These are phyloP conservation scores for Henckelia pumila DNA, from an alignment of 257 asterid species.

Conservation along the genomic window DNA sequence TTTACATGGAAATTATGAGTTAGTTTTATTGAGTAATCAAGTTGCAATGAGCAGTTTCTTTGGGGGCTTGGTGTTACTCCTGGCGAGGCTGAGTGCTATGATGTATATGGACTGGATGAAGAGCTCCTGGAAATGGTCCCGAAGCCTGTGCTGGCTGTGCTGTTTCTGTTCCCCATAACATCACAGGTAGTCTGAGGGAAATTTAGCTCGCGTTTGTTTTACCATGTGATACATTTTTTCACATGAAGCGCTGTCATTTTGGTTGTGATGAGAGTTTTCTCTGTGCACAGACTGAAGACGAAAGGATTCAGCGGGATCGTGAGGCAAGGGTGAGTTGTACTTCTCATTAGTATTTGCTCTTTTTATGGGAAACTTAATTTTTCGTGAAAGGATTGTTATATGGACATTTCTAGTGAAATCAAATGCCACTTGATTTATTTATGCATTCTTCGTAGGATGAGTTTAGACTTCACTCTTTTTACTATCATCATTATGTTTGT, in stretches of 20 bases:
- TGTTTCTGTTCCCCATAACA: slow-evolving; percentile 84
- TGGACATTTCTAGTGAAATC: slow-evolving; percentile 6
- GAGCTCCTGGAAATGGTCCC: slow-evolving; percentile 96
- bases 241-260: background rate
- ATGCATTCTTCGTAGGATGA: background rate
- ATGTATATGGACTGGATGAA: slow-evolving; percentile 93
- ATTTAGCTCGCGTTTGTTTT: background rate
- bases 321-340: slow-evolving; percentile 45
- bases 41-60: slow-evolving; percentile 56
- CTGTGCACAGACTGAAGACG: slow-evolving; percentile 70
- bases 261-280: slow-evolving; percentile 18
- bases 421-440: background rate
- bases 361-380: slow-evolving; percentile 10
- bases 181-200: slow-evolving; percentile 42
- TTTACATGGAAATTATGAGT: slow-evolving; percentile 5
- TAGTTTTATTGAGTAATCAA: background rate
- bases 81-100: slow-evolving; percentile 78
- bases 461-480: background rate
- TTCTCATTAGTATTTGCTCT: background rate
- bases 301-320: slow-evolving; percentile 70
- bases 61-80: slow-evolving; percentile 90
- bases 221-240: background rate
- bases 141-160: slow-evolving; percentile 82
- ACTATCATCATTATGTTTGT: slow-evolving; percentile 5
- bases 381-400: background rate